Base-by-base conservation (phyloP, 192 early-diverging fungal species). In the Backusella parvicylindrica region DNA sequence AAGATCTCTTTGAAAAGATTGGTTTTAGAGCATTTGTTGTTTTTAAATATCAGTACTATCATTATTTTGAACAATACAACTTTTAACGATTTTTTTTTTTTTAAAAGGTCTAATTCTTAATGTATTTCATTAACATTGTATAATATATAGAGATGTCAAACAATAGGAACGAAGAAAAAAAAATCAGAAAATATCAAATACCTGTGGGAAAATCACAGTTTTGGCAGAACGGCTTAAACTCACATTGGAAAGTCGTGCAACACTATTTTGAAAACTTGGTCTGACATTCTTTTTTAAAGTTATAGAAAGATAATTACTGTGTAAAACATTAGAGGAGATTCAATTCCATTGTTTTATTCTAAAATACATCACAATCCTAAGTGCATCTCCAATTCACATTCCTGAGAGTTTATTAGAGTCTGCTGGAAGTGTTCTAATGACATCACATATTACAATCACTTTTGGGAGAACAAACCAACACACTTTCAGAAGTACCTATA, bases 141-240 rank as follows among this genome's bases (percentile, higher is more conserved):
- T 60, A 12, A 28, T 3, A 26, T 28, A 28, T 9, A 28, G 12
- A 60, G 28, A 60, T 28, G 26, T 60, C 53, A 60, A 28, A 60
- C 26, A 60, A 26, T 28, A 60, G 53, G 23, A 26, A 4, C n/a
- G 37, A 13, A 28, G 11, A 60, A 56, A 60, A 26, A 3, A 60
- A 60, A 60, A 60, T 60, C 53, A 60, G 53, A 60, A 60, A 60
- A 28, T 60, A 60, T 60, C 53, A 60, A 7, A 60, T 4, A 2
- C 53, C 53, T 60, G 53, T 60, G 53, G 53, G 53, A 60, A 60
- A 60, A 60, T 60, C 53, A 60, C 53, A 60, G 53, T 23, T 60
- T 60, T 60, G 53, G 53, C 53, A 28, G 53, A 60, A 26, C 53
- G 53, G 53, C 53, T 12, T 60, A 26, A 28, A 28, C 53, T 60